Evolutionary conservation across 1,284 basidiomycete genomes (phyloP).

Genomic region (Boletus semigastroideus): DNA sequence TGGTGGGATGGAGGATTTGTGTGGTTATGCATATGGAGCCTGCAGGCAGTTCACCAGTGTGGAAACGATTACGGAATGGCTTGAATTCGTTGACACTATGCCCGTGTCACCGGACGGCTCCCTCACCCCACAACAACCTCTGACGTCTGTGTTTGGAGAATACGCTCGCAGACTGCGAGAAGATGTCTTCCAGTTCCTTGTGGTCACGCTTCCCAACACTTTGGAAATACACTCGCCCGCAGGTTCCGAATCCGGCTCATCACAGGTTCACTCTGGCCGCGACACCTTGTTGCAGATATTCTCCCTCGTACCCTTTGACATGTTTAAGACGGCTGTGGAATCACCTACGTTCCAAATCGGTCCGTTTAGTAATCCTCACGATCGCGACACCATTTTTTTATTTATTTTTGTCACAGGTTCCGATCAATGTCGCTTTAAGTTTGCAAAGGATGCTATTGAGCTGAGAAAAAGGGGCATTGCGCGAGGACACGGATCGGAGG

Average conservation of each 20-base stretch:
- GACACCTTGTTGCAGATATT: conserved; percentile 70
- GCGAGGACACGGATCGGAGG: conserved; percentile 63
- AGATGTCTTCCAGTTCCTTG: conserved; percentile 75
- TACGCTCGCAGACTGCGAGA: conserved; percentile 69
- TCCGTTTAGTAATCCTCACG: conserved; percentile 37
- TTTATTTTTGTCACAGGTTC: conserved; percentile 48
- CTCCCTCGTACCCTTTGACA: conserved; percentile 75
- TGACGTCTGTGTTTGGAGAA: conserved; percentile 64
- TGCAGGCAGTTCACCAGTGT: conserved; percentile 73
- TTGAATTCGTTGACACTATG: conserved; percentile 70
- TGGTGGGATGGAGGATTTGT: conserved; percentile 82
- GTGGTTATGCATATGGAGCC: conserved; percentile 73
- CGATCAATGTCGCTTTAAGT: conserved; percentile 84
- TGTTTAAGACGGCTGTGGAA: conserved; percentile 79
- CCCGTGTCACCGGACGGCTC: conserved; percentile 53
- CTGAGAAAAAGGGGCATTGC: conserved; percentile 69
- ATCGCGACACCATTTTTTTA: conserved; percentile 7
- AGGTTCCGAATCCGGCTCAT: conserved; percentile 37
- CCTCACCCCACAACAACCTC: conserved; percentile 49
- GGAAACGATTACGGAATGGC: conserved; percentile 72
- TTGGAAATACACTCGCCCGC: conserved; percentile 49
- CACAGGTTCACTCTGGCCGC: conserved; percentile 47
- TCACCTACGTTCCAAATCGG: conserved; percentile 76
- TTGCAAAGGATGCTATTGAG: conserved; percentile 86
- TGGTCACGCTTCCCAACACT: conserved; percentile 65